Percentiles rank a stretch among this genome's conserved stretches.
Conservation (phyloP, 352 stramenopile species). For the Phytophthora fragariaefolia region DNA sequence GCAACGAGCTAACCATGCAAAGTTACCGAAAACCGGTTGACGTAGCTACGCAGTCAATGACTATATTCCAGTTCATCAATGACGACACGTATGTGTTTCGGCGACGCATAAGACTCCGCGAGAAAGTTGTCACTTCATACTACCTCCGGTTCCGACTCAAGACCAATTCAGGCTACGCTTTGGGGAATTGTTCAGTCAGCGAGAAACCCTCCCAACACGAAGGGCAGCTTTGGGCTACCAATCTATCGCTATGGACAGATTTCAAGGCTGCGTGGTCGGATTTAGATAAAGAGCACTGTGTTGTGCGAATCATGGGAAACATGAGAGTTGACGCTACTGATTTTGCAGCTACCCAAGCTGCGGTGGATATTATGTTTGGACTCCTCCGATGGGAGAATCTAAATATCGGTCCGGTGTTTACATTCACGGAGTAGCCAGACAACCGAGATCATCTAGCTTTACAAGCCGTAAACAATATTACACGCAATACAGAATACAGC, state of each 20-base stretch:
- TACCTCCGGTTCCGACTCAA: constrained; percentile 60
- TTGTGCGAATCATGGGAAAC: constrained; percentile 32
- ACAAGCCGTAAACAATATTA: constrained; percentile 3
- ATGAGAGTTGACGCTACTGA: constrained; percentile 32
- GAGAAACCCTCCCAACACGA: constrained; percentile 9
- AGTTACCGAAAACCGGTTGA: constrained; percentile 44
- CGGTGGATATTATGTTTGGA: constrained; percentile 56
- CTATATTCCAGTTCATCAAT: constrained; percentile 52
- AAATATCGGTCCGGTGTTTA: constrained; percentile 55
- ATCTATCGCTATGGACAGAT: constrained; percentile 43
- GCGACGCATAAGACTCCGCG: constrained; percentile 24
- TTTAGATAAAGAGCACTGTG: constrained; percentile 25
- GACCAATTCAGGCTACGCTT: constrained; percentile 35
- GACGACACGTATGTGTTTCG: constrained; percentile 59
- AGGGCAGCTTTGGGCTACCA: constrained; percentile 37
- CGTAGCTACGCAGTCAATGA: constrained; percentile 37
- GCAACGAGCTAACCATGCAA: constrained; percentile 42
- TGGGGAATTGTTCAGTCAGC: constrained; percentile 33
- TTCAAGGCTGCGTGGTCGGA: constrained; percentile 30
- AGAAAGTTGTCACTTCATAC: constrained; percentile 32
- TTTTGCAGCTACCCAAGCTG: constrained; percentile 31
- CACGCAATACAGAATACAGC: background rate
- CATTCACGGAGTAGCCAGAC: constrained; percentile 25
- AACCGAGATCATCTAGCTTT: background rate
- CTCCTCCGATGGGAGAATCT: constrained; percentile 60